Percentiles rank a stretch among this genome's conserved stretches.
These are phyloP conservation scores for Desmodesmus armatus DNA, from an alignment of 139 green algal species.

Conservation along the genomic window DNA sequence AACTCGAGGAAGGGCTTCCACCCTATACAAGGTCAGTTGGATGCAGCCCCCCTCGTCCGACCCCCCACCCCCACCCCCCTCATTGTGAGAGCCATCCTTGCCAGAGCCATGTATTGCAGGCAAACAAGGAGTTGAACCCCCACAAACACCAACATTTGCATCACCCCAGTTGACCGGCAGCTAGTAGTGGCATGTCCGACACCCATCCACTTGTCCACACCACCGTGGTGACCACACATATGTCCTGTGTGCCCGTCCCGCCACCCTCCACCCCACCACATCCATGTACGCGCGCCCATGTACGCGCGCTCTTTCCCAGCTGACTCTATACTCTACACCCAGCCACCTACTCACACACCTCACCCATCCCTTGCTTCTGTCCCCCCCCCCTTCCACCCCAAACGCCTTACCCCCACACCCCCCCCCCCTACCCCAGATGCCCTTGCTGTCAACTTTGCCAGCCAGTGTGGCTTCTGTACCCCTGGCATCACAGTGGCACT, in stretches of 20 bases:
- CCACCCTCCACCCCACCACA: too few species aligned
- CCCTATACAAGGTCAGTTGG: conserved; percentile 53
- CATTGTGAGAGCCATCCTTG: neutral
- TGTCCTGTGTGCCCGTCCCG: too few species aligned
- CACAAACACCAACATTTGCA: neutral
- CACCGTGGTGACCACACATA: neutral
- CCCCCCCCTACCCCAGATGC: conserved; percentile 20
- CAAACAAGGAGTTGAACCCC: neutral
- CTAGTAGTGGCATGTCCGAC: neutral
- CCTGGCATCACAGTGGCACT: conserved; percentile 77
- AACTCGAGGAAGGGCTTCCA: conserved; percentile 53
- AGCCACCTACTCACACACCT: neutral
- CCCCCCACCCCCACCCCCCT: neutral
- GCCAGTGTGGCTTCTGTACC: conserved; percentile 79
- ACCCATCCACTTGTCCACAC: neutral
- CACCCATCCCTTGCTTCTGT: neutral
- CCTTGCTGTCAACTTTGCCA: conserved; percentile 12
- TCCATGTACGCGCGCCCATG: neutral
- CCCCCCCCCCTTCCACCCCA: neutral
- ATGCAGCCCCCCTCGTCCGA: neutral
- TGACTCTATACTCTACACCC: neutral
- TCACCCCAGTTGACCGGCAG: neutral
- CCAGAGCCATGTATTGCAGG: neutral
- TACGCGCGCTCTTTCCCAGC: neutral
- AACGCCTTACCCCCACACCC: neutral